Evolutionary conservation across 768 basidiomycete genomes (phyloP), one percentile per base, ranked within the genome.

Genomic region (Trametes sanguinea): DNA sequence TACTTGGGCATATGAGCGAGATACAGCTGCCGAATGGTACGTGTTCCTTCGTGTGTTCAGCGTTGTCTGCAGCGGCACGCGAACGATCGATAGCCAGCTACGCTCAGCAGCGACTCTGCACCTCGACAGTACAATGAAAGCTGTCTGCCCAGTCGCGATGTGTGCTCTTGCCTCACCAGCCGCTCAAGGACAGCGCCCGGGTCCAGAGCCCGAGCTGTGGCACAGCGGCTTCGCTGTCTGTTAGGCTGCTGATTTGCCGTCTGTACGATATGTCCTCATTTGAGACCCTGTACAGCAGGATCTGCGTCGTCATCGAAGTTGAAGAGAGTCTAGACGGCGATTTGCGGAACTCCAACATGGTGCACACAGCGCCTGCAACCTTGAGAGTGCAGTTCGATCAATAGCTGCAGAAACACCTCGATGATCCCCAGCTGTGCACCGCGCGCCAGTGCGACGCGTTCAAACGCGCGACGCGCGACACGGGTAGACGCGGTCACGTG

Each of bases 401-500:
- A 22, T 22, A 22, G 22, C 22, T 22, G 22, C 22, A 22, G 22
- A 22, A 22, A 22, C 22, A 37, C 11, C 35, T 37, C 6, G 6
- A 37, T 11, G 35, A 37, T 6, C 35, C 11, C 35, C 11, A 11
- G 35, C 6, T 37, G 35, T 6, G 35, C 35, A 11, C 11, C 35
- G 35, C 17, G 22, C 6, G 6, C 46, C 5, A n/a, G 17, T 6
- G 17, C 17, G 22, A 50, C 48, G 51, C 42, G 40, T 43, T 13
- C 17, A 3, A 14, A 43, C 42, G 42, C 55, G 57, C 47, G 47
- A 10, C 29, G 29, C 42, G 43, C 32, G 64, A 17, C 40, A 46
- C 44, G 32, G 11, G 39, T 4, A 48, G 16, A 65, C 61, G 42
- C 55, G 63, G 58, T 64, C 66, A 63, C 60, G 62, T 63, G 60